Evolutionary conservation across 169 alveolate genomes (phyloP), one percentile per base, ranked within the genome.

Genomic region (Plasmodium ovale): DNA sequence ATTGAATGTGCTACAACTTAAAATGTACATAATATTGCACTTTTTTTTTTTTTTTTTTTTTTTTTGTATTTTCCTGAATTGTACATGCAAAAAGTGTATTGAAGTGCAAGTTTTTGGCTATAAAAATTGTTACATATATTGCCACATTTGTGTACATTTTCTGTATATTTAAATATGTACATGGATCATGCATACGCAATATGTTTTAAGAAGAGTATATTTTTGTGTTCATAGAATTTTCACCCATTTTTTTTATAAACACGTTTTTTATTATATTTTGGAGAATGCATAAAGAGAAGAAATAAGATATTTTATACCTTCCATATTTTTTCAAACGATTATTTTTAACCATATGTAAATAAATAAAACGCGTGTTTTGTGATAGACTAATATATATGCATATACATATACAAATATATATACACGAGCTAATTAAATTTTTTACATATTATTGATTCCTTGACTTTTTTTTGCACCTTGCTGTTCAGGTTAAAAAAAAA

Each of bases 391-490:
- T n/a, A n/a, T n/a, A n/a, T n/a, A n/a, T n/a, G n/a, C n/a, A n/a
- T n/a, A n/a, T n/a, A n/a, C n/a, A n/a, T n/a, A n/a, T n/a, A n/a
- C n/a, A n/a, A n/a, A n/a, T n/a, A n/a, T n/a, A n/a, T n/a, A n/a
- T n/a, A n/a, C n/a, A n/a, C n/a, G n/a, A n/a, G n/a, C n/a, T n/a
- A n/a, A n/a, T 31, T 64, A 54, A 16, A 25, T 3, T 35, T 65
- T 65, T 65, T 21, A 25, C 3, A 47, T 65, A 5, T 33, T 7
- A 47, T 23, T 12, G 12, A n/a, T 65, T 70, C 37, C 64, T 35
- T 47, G 67, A 49, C n/a, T n/a, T n/a, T 58, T 47, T 70, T 70
- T 70, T 59, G 49, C 84, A 70, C 73, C 84, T 70, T 70, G 64
- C 44, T 56, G 84, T 70, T 27, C 84, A 70, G 64, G 84, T 25